Evolutionary conservation across 2,329 filamentous ascomycete species (phyloP), one percentile per base, ranked within the genome.

Genomic region (Cladosporium velox): DNA sequence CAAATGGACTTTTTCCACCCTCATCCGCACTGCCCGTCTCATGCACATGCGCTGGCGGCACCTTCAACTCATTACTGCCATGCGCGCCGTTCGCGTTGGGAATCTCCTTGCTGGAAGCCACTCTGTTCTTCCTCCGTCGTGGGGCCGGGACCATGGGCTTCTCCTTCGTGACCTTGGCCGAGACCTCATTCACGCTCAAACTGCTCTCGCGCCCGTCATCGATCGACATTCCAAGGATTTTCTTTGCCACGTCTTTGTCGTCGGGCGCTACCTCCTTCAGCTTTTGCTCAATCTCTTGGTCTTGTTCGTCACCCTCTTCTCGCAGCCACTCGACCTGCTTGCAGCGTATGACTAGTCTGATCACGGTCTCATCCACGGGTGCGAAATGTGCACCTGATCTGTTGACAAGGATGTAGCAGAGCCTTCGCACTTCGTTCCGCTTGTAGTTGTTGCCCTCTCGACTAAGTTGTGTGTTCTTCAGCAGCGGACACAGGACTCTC

Each of bases 381-480:
- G 90, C 90, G 77, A 95, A 95, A 76, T 96, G 91, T 2, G 83
- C 85, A 0, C 72, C 72, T 4, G 75, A 76, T 28, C 72, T 68
- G 62, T 77, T 74, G 35, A 76, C 75, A 2, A 98, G 84, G 15
- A 96, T 86, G 61, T 84, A 85, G 18, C 99, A 83, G 28, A 97
- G 85, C 68, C 88, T 89, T 47, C 90, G 81, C 49, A 99, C 87
- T 76, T 98, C 94, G 51, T 93, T 87, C 34, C 89, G 88, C 77
- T 98, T 99, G 83, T 99, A 98, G 76, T 97, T 89, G 1, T 92
- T 92, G 2, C 74, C 77, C 24, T 93, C 89, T 63, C 91, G 86
- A 73, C 87, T 90, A 52, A 99, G 87, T 77, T 98, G 95, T 1
- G 94, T 97, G 76, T 99, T 92, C 44, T 91, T 91, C 26, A 99